Evolutionary conservation across 2,329 filamentous ascomycete species (phyloP), one percentile per base, ranked within the genome.

Genomic region (Stylonectria norvegica): DNA sequence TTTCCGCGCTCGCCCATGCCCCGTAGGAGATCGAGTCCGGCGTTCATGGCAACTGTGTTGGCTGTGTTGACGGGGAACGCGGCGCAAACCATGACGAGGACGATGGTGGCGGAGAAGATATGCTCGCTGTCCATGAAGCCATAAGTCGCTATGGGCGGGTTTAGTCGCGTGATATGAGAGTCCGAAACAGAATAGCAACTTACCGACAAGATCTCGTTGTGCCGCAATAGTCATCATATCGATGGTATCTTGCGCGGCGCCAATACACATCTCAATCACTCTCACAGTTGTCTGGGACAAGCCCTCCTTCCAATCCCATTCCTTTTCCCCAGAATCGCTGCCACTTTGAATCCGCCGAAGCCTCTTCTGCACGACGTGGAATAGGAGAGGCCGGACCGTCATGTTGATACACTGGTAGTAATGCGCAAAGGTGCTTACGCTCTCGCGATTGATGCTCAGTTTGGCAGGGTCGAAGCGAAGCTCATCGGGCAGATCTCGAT

Each of bases 381-480:
- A 76, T 0, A 79, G 62, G 17, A 78, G 57, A 1, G 75, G 75
- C 4, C 75, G 62, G 1, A 69, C 71, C 0, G 74, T 75, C 73
- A 79, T 78, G 48, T 77, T 76, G 50, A 78, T 69, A 51, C 75
- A 78, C 30, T 76, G 74, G 44, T 76, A 76, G 48, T 77, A 78
- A 47, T 79, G 75, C 16, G 38, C 31, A 23, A 27, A 33, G 12
- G 34, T 36, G 19, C 34, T 31, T 5, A 42, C 39, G 18, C 34
- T 36, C n/a, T 42, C 39, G 12, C 39, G 39, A 17, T 20, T 36
- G 19, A 37, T 23, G 9, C 28, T 31, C 8, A 42, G 11, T n/a
- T 27, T 19, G 8, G 33, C 34, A 16, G 76, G 57, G 38, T 74
- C 70, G 4, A 71, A 72, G 2, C 72, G 75, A 4, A 77, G 70